These are phyloP conservation scores for Microdochium bolleyi DNA, from an alignment of 2,329 filamentous ascomycete genomes.

Conservation along the genomic window DNA sequence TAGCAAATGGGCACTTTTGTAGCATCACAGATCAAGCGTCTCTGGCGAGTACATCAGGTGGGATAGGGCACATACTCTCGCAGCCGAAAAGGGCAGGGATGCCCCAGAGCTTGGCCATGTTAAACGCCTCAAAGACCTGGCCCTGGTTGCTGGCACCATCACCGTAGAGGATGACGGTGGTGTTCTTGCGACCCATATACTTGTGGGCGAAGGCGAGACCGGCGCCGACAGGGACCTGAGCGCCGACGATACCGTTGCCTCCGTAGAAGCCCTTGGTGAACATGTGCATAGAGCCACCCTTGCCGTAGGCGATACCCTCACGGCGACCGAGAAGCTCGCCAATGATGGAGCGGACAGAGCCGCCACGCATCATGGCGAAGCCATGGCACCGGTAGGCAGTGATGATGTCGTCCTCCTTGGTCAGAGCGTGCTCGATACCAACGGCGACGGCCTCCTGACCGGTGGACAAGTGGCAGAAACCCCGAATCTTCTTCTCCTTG, in stretches of 20 bases:
- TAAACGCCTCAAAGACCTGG: slow-evolving; percentile 99
- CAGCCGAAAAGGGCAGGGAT: slow-evolving; percentile 93
- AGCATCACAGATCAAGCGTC: neutral
- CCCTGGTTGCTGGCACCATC: slow-evolving; percentile 99
- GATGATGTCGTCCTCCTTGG: slow-evolving; percentile 86
- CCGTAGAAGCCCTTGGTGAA: slow-evolving; percentile 97
- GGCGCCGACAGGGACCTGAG: slow-evolving; percentile 94
- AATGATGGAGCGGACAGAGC: slow-evolving; percentile 82
- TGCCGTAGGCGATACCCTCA: slow-evolving; percentile 96
- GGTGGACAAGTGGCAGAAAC: slow-evolving; percentile 98
- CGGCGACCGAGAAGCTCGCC: slow-evolving; percentile 91
- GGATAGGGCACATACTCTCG: slow-evolving; percentile 65
- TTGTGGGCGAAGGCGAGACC: slow-evolving; percentile 96
- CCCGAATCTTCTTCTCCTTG: slow-evolving; percentile 99
- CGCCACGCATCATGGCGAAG: slow-evolving; percentile 94
- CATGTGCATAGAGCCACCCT: slow-evolving; percentile 99
- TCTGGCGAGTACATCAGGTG: neutral
- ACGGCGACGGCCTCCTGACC: slow-evolving; percentile 96
- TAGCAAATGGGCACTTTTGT: slow-evolving; percentile 9
- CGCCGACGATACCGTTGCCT: slow-evolving; percentile 97
- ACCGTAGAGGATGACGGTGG: slow-evolving; percentile 86
- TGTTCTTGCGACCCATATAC: slow-evolving; percentile 81
- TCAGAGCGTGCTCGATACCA: slow-evolving; percentile 94
- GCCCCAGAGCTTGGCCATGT: slow-evolving; percentile 99
- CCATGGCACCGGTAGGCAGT: slow-evolving; percentile 99